phyloP scores from a whole-genome alignment of 192 early-diverging fungal species.

The Dissophora globulifera region DNA sequence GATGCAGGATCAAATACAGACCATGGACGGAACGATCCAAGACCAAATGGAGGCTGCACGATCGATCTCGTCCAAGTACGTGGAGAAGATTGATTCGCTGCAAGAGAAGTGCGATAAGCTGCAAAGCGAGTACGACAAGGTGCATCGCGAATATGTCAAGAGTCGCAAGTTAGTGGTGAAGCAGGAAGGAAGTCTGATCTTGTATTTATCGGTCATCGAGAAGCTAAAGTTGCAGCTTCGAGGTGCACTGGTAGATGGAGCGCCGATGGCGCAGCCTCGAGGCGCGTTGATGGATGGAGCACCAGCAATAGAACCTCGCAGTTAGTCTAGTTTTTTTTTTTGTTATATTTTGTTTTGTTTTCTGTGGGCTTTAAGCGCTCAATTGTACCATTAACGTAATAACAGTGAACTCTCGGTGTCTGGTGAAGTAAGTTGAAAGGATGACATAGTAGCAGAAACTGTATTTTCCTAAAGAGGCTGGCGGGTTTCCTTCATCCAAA shows the following conservation, averaged over 20 bases:
- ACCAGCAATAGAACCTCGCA: no score
- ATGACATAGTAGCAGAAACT: no score
- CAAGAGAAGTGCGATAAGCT: no score
- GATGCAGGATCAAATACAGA: constrained; percentile 11
- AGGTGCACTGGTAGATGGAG: background rate
- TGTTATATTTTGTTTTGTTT: no score
- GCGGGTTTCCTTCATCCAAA: no score
- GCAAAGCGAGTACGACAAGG: no score
- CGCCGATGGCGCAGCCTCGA: background rate
- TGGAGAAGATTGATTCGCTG: constrained; percentile 1
- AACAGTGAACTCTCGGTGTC: no score
- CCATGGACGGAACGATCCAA: constrained; percentile 25
- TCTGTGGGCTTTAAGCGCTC: no score
- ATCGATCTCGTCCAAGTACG: constrained; percentile 30
- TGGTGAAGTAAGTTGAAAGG: no score
- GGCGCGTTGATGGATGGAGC: background rate
- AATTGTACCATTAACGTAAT: no score
- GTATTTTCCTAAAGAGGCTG: no score
- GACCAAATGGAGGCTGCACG: constrained; percentile 28
- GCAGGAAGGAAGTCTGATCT: constrained; percentile 34
- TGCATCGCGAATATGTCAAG: constrained; percentile 2
- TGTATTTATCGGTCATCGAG: constrained; percentile 50
- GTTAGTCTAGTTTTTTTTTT: background rate
- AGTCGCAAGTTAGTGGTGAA: constrained; percentile 21
- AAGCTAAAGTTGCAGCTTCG: constrained; percentile 29